Evolutionary conservation across 2,329 filamentous ascomycete species (phyloP), one percentile per base, ranked within the genome.

Genomic region (Exophiala viscosa): DNA sequence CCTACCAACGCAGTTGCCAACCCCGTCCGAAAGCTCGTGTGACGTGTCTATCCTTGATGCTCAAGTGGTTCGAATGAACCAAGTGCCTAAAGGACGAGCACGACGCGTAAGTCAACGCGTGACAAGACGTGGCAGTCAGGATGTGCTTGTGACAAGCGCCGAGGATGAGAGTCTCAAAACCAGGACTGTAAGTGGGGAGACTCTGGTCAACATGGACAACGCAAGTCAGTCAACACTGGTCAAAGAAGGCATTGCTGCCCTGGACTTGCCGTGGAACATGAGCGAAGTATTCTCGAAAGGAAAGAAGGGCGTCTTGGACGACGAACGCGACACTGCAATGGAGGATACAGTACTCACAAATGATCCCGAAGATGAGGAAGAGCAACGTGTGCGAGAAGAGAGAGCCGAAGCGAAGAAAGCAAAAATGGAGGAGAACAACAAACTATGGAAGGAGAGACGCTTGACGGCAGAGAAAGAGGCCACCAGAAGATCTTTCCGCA

Each of bases 121-220:
- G 33, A 23, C 42, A 13, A 47, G 45, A 33, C 42, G 38, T 31
- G 34, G 44, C 28, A 57, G 52, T 17, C 54, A 41, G 28, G 66
- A 66, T 56, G 59, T 66, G 31, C 60, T 67, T 17, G 60, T 66
- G 20, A 60, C 62, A 35, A 53, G 60, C 13, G 61, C 63, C 14
- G 53, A 59, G 17, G 60, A 67, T 40, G 64, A 58, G 34, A 49
- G 57, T 38, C 48, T 64, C 32, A 48, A 64, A 10, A 67, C 65
- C 44, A 58, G 55, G 43, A 62, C 57, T 8, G 59, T 64, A 18
- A 62, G 64, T 39, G 64, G 61, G 32, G 64, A 67, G 47, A 58
- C 69, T 68, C 45, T 76, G 67, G 69, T 77, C 70, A 61, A 69
- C 66, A 55, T 70, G 61, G 62, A 72, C 69, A 65, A 59, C 50